These are phyloP conservation scores for Alternaria rosae DNA, from an alignment of 2,329 filamentous ascomycete genomes.

Conservation along the genomic window DNA sequence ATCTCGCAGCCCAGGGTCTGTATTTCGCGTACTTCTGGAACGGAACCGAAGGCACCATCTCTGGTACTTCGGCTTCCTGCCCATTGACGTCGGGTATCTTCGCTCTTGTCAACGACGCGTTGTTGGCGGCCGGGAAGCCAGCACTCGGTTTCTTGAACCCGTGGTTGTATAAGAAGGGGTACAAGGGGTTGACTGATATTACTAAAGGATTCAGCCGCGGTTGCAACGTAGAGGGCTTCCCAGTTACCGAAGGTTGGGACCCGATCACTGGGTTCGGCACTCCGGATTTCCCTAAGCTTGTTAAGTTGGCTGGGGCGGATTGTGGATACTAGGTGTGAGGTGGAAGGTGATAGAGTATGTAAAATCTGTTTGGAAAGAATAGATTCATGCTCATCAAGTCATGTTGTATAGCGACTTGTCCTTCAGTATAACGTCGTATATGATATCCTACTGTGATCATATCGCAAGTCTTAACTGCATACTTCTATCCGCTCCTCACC, in stretches of 20 bases:
- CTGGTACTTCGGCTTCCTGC: conserved; percentile 64
- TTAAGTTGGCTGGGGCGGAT: conserved; percentile 32
- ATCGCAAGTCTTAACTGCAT: background rate
- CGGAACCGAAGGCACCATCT: conserved; percentile 49
- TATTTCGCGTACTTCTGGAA: conserved; percentile 56
- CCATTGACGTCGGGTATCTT: conserved; percentile 67
- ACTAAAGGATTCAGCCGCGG: conserved; percentile 48
- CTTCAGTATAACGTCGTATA: background rate
- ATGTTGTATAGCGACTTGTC: background rate
- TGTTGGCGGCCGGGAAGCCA: conserved; percentile 59
- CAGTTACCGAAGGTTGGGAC: conserved; percentile 48
- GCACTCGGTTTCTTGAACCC: conserved; percentile 67
- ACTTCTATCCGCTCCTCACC: no score
- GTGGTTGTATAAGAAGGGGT: conserved; percentile 62
- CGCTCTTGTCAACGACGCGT: conserved; percentile 68
- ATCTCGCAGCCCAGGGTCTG: conserved; percentile 67
- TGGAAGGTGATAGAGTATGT: background rate
- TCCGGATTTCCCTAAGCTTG: conserved; percentile 40
- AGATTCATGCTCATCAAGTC: background rate
- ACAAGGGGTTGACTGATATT: conserved; percentile 59
- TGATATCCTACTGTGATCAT: background rate
- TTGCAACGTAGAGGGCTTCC: conserved; percentile 50
- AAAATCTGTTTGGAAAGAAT: background rate
- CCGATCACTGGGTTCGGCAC: conserved; percentile 49
- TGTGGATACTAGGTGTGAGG: conserved; percentile 7